Evolutionary conservation across 805 yeast species (phyloP).

Genomic region (Metschnikowia similis): DNA sequence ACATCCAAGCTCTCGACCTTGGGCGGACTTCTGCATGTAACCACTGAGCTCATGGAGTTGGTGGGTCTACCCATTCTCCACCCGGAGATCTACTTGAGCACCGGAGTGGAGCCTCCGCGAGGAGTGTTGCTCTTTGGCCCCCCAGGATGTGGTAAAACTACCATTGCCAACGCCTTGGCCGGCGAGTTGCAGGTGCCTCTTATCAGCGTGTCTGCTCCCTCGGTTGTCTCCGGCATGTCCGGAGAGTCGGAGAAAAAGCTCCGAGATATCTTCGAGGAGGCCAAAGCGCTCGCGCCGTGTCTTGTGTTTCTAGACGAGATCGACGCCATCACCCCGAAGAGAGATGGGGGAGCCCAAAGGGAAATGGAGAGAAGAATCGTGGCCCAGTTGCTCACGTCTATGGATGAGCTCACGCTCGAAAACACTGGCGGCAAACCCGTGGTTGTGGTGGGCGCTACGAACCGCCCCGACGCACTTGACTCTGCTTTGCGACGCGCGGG

Average conservation of each 20-base stretch:
- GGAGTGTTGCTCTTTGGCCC: constrained; percentile 96
- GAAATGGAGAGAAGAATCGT: constrained; percentile 98
- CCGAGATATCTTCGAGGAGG: constrained; percentile 91
- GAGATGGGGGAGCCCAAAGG: constrained; percentile 92
- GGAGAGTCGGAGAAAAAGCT: constrained; percentile 96
- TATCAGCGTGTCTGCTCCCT: constrained; percentile 87
- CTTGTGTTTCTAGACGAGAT: constrained; percentile 92
- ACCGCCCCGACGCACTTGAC: constrained; percentile 92
- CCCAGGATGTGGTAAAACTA: constrained; percentile 98
- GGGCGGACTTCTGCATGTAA: constrained; percentile 88
- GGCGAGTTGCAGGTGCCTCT: constrained; percentile 94
- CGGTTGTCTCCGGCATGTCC: constrained; percentile 98
- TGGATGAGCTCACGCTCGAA: constrained; percentile 86
- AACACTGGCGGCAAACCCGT: constrained; percentile 93
- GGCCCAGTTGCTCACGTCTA: constrained; percentile 88
- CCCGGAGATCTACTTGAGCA: constrained; percentile 81
- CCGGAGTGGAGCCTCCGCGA: constrained; percentile 94
- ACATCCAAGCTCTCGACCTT: constrained; percentile 61
- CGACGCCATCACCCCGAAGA: constrained; percentile 95
- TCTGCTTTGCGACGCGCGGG: constrained; percentile 96
- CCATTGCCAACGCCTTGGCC: constrained; percentile 93
- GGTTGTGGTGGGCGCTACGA: constrained; percentile 92
- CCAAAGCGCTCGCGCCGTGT: constrained; percentile 86
- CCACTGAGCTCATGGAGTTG: constrained; percentile 81
- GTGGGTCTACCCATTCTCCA: constrained; percentile 90